Conservation (phyloP, 768 basidiomycete species). For the Wakefieldia striispora region DNA sequence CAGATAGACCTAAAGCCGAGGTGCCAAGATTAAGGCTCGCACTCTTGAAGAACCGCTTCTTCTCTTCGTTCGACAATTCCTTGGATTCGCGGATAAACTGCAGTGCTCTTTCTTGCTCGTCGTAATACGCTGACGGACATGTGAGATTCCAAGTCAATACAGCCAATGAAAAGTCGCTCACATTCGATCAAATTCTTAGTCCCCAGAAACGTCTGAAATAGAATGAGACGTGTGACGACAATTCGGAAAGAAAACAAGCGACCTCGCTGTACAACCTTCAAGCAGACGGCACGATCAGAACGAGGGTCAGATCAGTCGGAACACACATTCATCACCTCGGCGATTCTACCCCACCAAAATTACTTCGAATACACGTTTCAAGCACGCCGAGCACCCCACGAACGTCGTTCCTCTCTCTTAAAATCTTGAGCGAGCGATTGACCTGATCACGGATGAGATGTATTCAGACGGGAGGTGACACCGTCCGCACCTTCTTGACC, state of each 20-base stretch:
- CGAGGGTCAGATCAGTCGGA: not conserved
- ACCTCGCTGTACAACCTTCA: constrained; percentile 85
- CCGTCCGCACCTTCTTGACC: constrained; percentile 60
- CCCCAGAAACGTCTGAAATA: constrained; percentile 77
- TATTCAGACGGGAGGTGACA: not conserved
- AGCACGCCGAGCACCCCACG: constrained; percentile 86
- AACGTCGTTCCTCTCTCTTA: constrained; percentile 77
- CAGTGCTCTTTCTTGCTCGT: constrained; percentile 74
- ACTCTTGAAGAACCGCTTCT: constrained; percentile 86
- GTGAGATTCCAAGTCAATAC: not conserved
- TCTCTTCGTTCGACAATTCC: constrained; percentile 80
- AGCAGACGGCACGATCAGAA: constrained; percentile 6
- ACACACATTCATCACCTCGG: constrained; percentile 49
- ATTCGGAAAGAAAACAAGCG: constrained; percentile 7
- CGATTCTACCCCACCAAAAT: constrained; percentile 93
- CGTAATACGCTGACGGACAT: constrained; percentile 64
- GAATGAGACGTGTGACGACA: constrained; percentile 9
- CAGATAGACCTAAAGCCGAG: constrained; percentile 92
- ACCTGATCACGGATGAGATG: constrained; percentile 45
- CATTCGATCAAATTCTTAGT: constrained; percentile 91
- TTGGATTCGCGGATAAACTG: constrained; percentile 72
- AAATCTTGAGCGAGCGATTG: constrained; percentile 62
- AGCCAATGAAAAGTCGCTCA: constrained; percentile 30
- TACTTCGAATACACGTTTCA: constrained; percentile 85
- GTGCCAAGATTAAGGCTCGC: constrained; percentile 89